Base-by-base conservation (phyloP, 768 basidiomycete genomes). In the Trametes punicea region DNA sequence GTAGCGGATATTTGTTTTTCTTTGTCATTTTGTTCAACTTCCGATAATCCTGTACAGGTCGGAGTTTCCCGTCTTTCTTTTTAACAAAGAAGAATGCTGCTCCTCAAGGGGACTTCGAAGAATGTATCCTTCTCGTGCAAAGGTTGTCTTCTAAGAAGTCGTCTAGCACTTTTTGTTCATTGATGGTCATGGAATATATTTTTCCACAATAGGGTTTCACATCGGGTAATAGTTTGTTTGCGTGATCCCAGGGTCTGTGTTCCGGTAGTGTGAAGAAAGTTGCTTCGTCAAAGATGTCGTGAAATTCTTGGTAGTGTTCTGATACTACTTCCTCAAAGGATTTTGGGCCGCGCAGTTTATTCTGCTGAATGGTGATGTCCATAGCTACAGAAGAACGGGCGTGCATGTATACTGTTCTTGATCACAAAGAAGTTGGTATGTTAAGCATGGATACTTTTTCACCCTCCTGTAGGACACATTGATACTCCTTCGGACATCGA, bases 1-100 rank as follows among this genome's bases (percentile, higher is more conserved):
- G 74, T 11, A 76, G 59, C 38, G 55, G 73, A 51, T 59, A 75
- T 23, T 45, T 59, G 60, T 68, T 69, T 62, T 64, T 75, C 7
- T 67, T 65, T 0, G 71, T 72, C 15, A 71, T 67, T 0, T 50
- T 29, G 49, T 77, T 75, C 61, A 68, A 59, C 21, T 51, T 20
- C 3, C 66, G 45, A 33, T 72, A 72, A 46, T 73, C 67, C 26
- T 62, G n/a, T n/a, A n/a, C n/a, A n/a, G n/a, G n/a, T n/a, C n/a
- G n/a, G 51, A 65, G 67, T 0, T 46, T 46, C 13, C 69, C 66
- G 46, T 65, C 63, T 51, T 69, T 70, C 56, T 68, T 70, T 18
- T 44, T 54, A 33, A 70, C 61, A 49, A 73, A 71, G 58, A 71
- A 64, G 44, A 71, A 59, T 0, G 70, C 69, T 1, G 64, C 46